Conservation (phyloP, 495 filamentous ascomycete species). For the Talaromyces stipitatus region DNA sequence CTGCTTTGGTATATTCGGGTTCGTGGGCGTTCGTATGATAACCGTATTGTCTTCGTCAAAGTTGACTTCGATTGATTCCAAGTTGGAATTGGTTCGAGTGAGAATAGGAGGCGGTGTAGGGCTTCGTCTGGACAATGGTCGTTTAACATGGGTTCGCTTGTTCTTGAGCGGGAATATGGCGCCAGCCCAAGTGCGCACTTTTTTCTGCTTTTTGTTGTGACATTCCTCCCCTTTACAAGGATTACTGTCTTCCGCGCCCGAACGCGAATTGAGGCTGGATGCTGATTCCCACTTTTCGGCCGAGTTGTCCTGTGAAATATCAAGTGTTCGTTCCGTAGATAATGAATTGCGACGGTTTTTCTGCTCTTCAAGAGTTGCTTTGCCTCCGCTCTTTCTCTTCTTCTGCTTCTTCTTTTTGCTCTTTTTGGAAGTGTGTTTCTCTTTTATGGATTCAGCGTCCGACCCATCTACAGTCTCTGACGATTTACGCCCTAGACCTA, state of each 20-base stretch:
- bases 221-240: constrained; percentile 25
- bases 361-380: neutral
- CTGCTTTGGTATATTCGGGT: constrained; percentile 22
- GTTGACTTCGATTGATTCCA: constrained; percentile 39
- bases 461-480: constrained; percentile 3
- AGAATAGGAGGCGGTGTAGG: constrained; percentile 34
- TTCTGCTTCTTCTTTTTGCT: constrained; percentile 8
- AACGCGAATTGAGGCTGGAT: constrained; percentile 1
- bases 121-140: constrained; percentile 17
- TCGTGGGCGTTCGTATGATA: constrained; percentile 38
- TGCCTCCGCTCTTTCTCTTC: neutral
- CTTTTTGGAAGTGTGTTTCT: constrained; percentile 16
- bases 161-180: constrained; percentile 66
- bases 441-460: constrained; percentile 4
- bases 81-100: constrained; percentile 34
- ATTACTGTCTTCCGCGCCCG: neutral
- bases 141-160: constrained; percentile 34
- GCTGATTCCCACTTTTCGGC: constrained; percentile 6
- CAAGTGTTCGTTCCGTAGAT: neutral
- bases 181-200: constrained; percentile 74
- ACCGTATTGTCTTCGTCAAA: constrained; percentile 49
- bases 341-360: neutral
- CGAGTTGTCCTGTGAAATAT: neutral
- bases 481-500: neutral
- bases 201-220: constrained; percentile 63